Evolutionary conservation across 148 eudicot genomes (phyloP), one percentile per base, ranked within the genome.

Genomic region (Heliamphora exappendiculata): DNA sequence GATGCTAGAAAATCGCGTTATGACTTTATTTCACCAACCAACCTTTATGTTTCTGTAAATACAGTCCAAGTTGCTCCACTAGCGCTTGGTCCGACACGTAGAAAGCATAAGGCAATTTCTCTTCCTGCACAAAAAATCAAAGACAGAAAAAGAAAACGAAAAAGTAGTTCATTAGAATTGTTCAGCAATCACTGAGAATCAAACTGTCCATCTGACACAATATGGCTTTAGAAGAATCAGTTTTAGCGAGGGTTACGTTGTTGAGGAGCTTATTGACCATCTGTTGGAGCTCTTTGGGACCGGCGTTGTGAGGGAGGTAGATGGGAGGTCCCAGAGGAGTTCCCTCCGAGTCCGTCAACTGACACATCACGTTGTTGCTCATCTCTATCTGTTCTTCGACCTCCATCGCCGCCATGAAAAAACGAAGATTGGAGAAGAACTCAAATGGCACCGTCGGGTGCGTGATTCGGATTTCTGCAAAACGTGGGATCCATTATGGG

Each of bases 41-140:
- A 91, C 97, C 96, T 88, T 92, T 92, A 76, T 92, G 78, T 67
- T 91, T 89, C 81, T 91, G 87, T 78, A 95, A 82, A 83, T 91
- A 95, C 26, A 77, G 34, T 77, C 93, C 98, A 39, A 92, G 85
- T 68, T 85, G 87, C 75, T 82, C 90, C 64, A 89, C 62, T 73
- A 95, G 96, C 84, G 91, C 97, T 39, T 84, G 88, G 84, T 95
- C 92, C 14, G 97, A 90, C 71, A 95, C 86, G 81, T 92, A 95
- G 83, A 95, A 95, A 19, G 97, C 88, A 79, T 95, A 95, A 9
- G 98, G 98, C 74, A 95, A 65, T 74, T 83, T 92, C 69, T 95
- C 97, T 81, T 92, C 98, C 98, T 95, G 96, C 58, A 66, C 62
- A 34, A 77, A 76, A 34, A 77, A 76, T 45, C 76, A 80, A 55